Evolutionary conservation across 1,284 basidiomycete species (phyloP), one percentile per base, ranked within the genome.

Genomic region (Phlebopus sp.): DNA sequence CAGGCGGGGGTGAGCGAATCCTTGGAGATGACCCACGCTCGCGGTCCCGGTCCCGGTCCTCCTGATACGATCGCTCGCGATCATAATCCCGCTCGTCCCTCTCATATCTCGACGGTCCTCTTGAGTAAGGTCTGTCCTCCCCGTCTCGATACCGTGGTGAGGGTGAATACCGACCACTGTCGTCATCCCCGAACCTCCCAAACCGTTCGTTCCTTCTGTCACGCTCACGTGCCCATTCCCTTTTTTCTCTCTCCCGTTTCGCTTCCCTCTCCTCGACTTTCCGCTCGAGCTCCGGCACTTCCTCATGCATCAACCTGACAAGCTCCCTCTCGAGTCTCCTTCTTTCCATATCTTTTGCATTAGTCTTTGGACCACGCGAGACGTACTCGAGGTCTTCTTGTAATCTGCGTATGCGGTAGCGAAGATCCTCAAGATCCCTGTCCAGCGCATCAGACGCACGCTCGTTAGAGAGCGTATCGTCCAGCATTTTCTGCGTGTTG

Each of bases 311-410:
- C 42, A 99, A 74, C 47, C 79, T 77, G 55, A 97, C 69, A 34
- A 98, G 74, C 59, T 98, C 92, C 34, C 97, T 78, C 70, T 99
- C 97, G 18, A 97, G 77, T 60, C 85, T 82, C 29, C 97, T 76
- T 44, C 88, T 78, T 63, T 97, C 92, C 54, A 93, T 86, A 51
- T 96, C 92, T 66, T 92, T 92, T 8, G 81, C 77, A 5, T 75
- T 68, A 8, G 84, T 82, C 48, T 84, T 78, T 1, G 93, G 82
- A 0, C 92, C 90, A 15, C 87, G 82, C 15, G 86, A 84, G 47
- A 88, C 83, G 60, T 96, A 93, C 40, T 97, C 95, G 38, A 99
- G 76, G 66, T 99, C 96, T 54, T 97, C 93, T 65, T 93, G 88
- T 8, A 99, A 80, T 17, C 94, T 76, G 60, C 86, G 84, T 46